phyloP scores from a whole-genome alignment of 2,329 filamentous ascomycete genomes.

The Daldinia sp. region DNA sequence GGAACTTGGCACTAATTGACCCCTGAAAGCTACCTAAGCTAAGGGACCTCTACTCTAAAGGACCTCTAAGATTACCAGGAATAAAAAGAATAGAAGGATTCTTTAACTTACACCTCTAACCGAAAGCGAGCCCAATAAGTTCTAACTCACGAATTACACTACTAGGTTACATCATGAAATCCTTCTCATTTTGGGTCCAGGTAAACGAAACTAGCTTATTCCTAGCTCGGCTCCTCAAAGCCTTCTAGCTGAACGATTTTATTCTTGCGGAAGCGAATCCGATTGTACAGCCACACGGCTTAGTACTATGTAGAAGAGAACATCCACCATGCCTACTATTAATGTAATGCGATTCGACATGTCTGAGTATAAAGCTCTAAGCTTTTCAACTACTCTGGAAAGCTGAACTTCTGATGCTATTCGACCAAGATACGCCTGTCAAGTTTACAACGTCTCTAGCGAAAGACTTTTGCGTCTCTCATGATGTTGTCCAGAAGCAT shows the following conservation, averaged over 20 bases:
- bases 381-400: not conserved
- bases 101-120: not conserved
- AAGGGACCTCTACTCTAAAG: not conserved
- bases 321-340: not conserved
- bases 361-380: slow-evolving; percentile 2
- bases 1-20: not conserved
- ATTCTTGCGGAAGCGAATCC: not conserved
- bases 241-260: not conserved
- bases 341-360: too few species aligned
- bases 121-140: not conserved
- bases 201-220: not conserved
- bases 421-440: not conserved
- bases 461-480: not conserved
- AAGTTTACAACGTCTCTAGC: not conserved
- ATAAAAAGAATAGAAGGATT: slow-evolving; percentile 4
- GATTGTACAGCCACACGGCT: not conserved
- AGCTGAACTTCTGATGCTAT: not conserved
- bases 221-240: not conserved
- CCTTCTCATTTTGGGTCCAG: not conserved
- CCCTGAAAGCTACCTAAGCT: not conserved
- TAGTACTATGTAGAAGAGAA: not conserved
- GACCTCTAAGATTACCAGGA: not conserved
- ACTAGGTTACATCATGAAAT: not conserved
- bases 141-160: not conserved
- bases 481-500: not conserved